Evolutionary conservation across 129 eudicot genomes (phyloP), one percentile per base, ranked within the genome.

Genomic region (Artemisia tridentata): DNA sequence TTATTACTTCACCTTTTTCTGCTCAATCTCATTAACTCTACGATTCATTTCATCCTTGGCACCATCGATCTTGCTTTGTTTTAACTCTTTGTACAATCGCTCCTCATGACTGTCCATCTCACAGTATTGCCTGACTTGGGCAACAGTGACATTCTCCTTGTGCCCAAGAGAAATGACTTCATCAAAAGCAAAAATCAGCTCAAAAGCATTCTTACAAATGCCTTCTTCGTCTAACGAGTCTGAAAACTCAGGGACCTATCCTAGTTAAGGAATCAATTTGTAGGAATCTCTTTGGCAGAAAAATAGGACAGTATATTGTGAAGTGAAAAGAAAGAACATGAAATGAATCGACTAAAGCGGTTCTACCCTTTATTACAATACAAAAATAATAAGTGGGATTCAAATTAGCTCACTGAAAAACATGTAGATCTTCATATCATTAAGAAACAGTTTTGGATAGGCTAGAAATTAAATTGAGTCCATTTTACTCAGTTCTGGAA

Each of bases 31-130:
- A 77, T 71, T 88, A 65, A 93, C 99, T 87, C 83, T 95, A 63
- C 93, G 91, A 78, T 84, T 95, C 99, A 95, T 95, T 67, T 85
- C 86, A 68, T 93, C 92, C 87, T 85, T 93, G 67, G 96, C 88
- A 21, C 87, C 96, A 72, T 79, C 82, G 46, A 87, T 90, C 83
- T 90, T 93, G 78, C 91, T 90, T 69, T 86, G 88, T 55, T 81
- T 8, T 29, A 84, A 88, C 82, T 85, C 72, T 82, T 87, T 90
- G 85, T 93, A 93, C 80, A 85, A 75, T 73, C 82, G 88, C 73
- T 93, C 97, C 69, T 93, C 99, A 16, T 85, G 92, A 75, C 96
- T 93, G 81, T 87, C 97, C 97, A 90, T 93, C 82, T 93, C 97
- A 82, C 96, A 84, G 82, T 89, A 90, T 80, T 93, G 97, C 69